Evolutionary conservation across 495 filamentous ascomycete species (phyloP), one percentile per base, ranked within the genome.

Genomic region (Friedmanniomyces endolithicus): DNA sequence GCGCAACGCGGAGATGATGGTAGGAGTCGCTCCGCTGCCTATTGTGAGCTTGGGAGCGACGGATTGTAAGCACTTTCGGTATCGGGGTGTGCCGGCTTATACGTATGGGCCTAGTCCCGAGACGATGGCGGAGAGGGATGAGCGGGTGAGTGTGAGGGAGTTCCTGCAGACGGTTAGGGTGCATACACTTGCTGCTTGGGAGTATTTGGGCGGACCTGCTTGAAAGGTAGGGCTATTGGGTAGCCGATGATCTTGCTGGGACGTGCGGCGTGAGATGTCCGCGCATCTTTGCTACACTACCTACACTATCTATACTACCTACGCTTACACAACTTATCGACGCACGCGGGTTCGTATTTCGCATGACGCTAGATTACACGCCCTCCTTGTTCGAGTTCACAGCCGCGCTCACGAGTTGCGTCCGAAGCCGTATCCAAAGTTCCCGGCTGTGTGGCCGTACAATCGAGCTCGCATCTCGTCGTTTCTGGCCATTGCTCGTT

Each of bases 11-110:
- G 37, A 55, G 20, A 35, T 19, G 19, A 40, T 52, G 17, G 47
- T n/a, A n/a, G 47, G 43, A 8, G 23, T 8, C 20, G 19, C 9
- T 11, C 43, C 52, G 16, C 41, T 54, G 22, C 52, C 43, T 4
- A 54, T 54, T 12, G 48, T 20, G 2, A 46, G 39, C 4, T 40
- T 60, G 20, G 60, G 60, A 17, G 52, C 55, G 4, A 63, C 49
- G 2, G 52, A 57, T 39, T 52, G 60, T 43, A 63, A 63, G 50
- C 57, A 51, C 49, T 63, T 56, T 35, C 37, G 57, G 19, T 59
- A 60, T 33, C 49, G 20, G 34, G 52, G 57, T 16, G 47, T 63
- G 12, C 57, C 56, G 20, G 51, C 60, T n/a, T 59, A 59, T 27
- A 48, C 53, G 9, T 56, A 44, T 40, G 57, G 57, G 0, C 51